Base-by-base conservation (phyloP, 176 grass and related monocot species). In the Aegilops sharonensis region DNA sequence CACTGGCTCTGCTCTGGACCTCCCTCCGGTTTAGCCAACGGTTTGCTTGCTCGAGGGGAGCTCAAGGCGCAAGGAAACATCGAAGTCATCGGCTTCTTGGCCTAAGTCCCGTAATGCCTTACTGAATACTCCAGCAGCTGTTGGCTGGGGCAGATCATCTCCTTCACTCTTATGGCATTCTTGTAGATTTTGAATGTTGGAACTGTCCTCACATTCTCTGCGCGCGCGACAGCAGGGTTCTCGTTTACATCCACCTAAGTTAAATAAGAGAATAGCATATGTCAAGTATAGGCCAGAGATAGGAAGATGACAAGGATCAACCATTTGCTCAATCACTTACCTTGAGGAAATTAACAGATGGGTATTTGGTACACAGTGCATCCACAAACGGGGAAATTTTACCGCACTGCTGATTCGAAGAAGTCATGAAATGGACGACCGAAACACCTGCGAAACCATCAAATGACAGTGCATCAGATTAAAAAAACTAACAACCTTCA, bases 161-260 rank as follows among this genome's bases (percentile, higher is more conserved):
- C 97, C 85, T 96, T 99, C 64, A 99, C 94, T 86, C 87, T 94
- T 15, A 84, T 85, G 13, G 94, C 94, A 5, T 94, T 94, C 82
- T 96, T 98, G 87, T 98, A 98, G 45, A 98, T 92, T 80, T 98
- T 98, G 80, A 98, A 94, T 47, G 97, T 94, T 9, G 97, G 97
- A 52, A 95, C 59, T 13, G 84, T 92, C 78, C 97, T 92, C 84
- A 96, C 93, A 24, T 95, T 98, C 89, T 98, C 97, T 9, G 92
- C 72, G 0, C 87, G 91, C 21, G 90, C 88, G 15, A 99, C 84
- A 30, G 88, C 90, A 48, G 93, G 85, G 43, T 77, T 92, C 80
- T 92, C 88, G 24, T 84, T 92, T 48, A 96, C 87, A 85, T 99
- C 97, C 0, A 99, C 94, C 97, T 99, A 82, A 75, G 67, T 85